Base-by-base conservation (phyloP, 208 protist species). In the Strigomonas culicis region DNA sequence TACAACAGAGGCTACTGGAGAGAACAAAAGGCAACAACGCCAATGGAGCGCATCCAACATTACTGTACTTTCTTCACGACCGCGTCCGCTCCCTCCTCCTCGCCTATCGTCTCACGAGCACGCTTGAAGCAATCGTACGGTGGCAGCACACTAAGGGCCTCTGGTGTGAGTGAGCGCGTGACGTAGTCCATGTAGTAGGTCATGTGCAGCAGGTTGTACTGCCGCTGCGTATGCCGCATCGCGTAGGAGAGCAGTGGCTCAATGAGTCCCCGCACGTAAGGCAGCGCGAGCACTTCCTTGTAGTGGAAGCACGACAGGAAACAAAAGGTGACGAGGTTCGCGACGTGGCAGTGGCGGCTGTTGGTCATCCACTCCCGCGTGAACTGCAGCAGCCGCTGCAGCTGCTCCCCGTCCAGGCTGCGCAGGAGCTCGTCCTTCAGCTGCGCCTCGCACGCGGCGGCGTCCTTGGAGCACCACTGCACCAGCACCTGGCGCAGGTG, bases 131-230 rank as follows among this genome's bases (percentile, higher is more conserved):
- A 11, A 57, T 15, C 44, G 15, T 62, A 92, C 10, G 86, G 86
- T 7, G 90, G 86, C 25, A 78, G 31, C 30, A 68, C 82, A 15
- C 84, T 93, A 31, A 95, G 77, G 19, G 71, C 78, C 24, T 79
- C 77, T 17, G 80, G 86, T 0, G 72, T 56, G 11, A 90, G 36
- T 1, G 61, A 68, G 56, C 71, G 90, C 32, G 88, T 90, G 47
- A 97, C 70, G 60, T 92, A 94, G 67, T 94, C 88, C 63, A 97
- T 79, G 73, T 95, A 94, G 72, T 97, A 94, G n/a, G 86, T 93
- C 21, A 82, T 82, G 6, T 80, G 79, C 59, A 94, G 76, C 62
- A 86, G 66, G 22, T 91, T 80, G 51, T 92, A 86, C 62, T 92
- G 77, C 11, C 92, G 89, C 60, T 89, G 87, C 34, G 83, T 90